These are phyloP conservation scores for Tulasnella sp. DNA, from an alignment of 768 basidiomycete genomes.

Conservation along the genomic window DNA sequence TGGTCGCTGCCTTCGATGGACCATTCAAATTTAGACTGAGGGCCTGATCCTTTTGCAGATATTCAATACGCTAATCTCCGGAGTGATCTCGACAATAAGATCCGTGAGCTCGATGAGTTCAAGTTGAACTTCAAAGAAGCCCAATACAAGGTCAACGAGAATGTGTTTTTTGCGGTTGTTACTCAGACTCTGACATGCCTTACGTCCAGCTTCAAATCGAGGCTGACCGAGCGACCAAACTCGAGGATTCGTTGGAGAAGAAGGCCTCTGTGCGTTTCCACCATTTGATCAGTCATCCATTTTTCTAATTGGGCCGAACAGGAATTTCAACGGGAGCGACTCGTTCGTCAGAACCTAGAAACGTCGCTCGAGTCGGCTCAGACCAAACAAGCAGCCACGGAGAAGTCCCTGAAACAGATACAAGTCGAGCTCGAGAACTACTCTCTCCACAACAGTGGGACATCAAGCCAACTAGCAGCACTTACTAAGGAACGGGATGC, in stretches of 20 bases:
- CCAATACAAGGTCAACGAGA: background rate
- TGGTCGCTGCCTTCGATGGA: background rate
- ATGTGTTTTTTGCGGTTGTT: background rate
- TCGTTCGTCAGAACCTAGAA: slow-evolving; percentile 12
- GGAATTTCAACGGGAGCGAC: slow-evolving; percentile 9
- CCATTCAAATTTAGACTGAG: background rate
- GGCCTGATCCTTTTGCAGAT: background rate
- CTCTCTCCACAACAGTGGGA: slow-evolving; percentile 7
- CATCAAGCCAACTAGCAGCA: background rate
- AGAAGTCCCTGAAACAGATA: background rate
- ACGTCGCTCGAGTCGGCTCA: background rate
- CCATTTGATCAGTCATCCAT: too few species aligned
- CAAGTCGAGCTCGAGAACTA: slow-evolving; percentile 11
- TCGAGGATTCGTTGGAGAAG: slow-evolving; percentile 6
- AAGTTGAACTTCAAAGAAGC: slow-evolving; percentile 6
- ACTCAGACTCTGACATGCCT: background rate
- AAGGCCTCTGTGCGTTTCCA: background rate
- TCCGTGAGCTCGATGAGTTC: background rate
- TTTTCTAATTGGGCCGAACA: background rate
- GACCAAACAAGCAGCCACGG: background rate
- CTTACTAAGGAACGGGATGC: slow-evolving; percentile 3
- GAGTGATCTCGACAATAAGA: background rate
- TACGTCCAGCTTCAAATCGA: slow-evolving; percentile 8
- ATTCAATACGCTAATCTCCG: slow-evolving; percentile 11
- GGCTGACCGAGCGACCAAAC: slow-evolving; percentile 5